Percentiles rank a stretch among this genome's conserved stretches.
Conservation (phyloP, 2,329 filamentous ascomycete genomes). For the Chaetomiaceae sp. region DNA sequence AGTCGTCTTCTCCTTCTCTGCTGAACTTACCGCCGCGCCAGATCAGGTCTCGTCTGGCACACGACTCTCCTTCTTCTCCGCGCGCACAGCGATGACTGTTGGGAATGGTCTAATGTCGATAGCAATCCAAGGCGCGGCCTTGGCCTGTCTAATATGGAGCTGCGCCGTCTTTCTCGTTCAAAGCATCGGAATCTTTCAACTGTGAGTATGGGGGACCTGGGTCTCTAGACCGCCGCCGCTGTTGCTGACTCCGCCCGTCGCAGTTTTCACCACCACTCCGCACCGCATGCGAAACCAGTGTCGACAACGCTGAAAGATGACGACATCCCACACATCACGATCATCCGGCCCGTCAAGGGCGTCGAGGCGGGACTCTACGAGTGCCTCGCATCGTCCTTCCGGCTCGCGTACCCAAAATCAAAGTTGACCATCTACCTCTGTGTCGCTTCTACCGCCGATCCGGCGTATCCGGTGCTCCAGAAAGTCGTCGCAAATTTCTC, state of each 20-base stretch:
- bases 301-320: conserved; percentile 48
- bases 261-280: conserved; percentile 53
- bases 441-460: conserved; percentile 68
- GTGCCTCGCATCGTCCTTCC: conserved; percentile 82
- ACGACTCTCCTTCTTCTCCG: not conserved
- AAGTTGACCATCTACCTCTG: conserved; percentile 81
- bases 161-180: conserved; percentile 51
- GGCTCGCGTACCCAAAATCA: conserved; percentile 71
- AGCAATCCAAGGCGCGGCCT: conserved; percentile 39
- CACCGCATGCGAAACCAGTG: conserved; percentile 43
- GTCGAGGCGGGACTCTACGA: conserved; percentile 87
- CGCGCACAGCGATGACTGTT: conserved; percentile 11
- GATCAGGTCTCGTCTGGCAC: not conserved
- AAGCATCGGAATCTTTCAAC: conserved; percentile 50
- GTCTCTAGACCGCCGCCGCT: not conserved
- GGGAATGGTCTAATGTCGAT: conserved; percentile 26
- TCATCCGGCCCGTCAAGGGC: conserved; percentile 91
- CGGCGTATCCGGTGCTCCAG: conserved; percentile 70
- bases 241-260: conserved; percentile 10
- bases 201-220: conserved; percentile 50
- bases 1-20: not conserved
- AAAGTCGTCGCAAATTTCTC: conserved; percentile 71
- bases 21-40: conserved; percentile 12
- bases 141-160: conserved; percentile 51
- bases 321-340: conserved; percentile 74